Evolutionary conservation across 2,329 filamentous ascomycete species (phyloP).

Genomic region (Pseudogymnoascus sp.): DNA sequence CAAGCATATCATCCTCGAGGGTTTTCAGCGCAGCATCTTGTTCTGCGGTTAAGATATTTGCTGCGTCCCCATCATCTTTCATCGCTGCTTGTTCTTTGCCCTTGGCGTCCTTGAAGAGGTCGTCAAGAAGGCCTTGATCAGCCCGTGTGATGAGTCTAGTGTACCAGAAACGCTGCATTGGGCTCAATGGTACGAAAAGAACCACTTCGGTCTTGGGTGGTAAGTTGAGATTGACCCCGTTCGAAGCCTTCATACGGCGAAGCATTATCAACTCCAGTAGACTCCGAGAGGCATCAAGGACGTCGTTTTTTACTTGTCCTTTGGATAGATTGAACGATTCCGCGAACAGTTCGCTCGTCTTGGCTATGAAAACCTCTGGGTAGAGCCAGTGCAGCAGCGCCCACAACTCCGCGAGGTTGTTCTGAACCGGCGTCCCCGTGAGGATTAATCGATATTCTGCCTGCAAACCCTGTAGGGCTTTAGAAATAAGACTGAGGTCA

Average conservation of each 20-base stretch:
- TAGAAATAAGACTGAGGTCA: slow-evolving; percentile 29
- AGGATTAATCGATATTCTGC: slow-evolving; percentile 31
- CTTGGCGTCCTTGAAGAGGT: slow-evolving; percentile 43
- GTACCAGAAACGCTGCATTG: slow-evolving; percentile 53
- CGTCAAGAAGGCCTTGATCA: slow-evolving; percentile 42
- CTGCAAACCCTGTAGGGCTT: slow-evolving; percentile 28
- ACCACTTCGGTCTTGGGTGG: slow-evolving; percentile 50
- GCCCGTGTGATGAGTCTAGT: slow-evolving; percentile 47
- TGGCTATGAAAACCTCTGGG: slow-evolving; percentile 47
- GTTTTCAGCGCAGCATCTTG: slow-evolving; percentile 29
- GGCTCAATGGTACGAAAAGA: slow-evolving; percentile 49
- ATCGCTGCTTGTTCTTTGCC: slow-evolving; percentile 35
- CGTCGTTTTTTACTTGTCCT: slow-evolving; percentile 44
- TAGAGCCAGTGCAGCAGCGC: slow-evolving; percentile 50
- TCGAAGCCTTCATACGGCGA: slow-evolving; percentile 48
- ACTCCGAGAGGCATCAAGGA: slow-evolving; percentile 44
- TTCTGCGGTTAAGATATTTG: slow-evolving; percentile 32
- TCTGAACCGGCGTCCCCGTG: slow-evolving; percentile 48
- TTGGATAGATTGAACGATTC: slow-evolving; percentile 49
- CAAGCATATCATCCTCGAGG: slow-evolving; percentile 25
- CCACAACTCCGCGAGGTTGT: slow-evolving; percentile 51
- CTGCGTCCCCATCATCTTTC: slow-evolving; percentile 15
- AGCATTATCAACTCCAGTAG: slow-evolving; percentile 53
- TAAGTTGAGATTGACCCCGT: slow-evolving; percentile 45
- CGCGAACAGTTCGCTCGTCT: slow-evolving; percentile 44